Percentiles rank a stretch among this genome's conserved stretches.
phyloP scores from a whole-genome alignment of 768 basidiomycete species.

The Lyophyllum semitale region DNA sequence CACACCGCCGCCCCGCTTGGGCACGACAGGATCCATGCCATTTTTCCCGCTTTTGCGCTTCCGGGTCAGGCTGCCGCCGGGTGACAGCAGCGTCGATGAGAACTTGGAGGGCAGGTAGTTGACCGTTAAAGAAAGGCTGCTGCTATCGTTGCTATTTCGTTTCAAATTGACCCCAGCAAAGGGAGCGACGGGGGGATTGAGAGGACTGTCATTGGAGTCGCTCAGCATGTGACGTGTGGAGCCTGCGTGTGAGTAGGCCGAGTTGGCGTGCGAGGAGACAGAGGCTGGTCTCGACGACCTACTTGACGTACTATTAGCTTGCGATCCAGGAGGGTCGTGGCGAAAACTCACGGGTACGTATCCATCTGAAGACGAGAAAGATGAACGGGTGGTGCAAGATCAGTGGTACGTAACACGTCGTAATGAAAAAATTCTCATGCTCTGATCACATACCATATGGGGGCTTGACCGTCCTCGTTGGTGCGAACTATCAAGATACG shows the following conservation, averaged over 20 bases:
- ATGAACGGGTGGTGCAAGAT: neutral
- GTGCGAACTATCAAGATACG: constrained; percentile 39
- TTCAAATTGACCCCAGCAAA: constrained; percentile 27
- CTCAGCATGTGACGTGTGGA: constrained; percentile 52
- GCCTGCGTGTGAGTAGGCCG: constrained; percentile 44
- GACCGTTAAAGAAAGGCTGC: constrained; percentile 33
- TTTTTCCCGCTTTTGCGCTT: constrained; percentile 24
- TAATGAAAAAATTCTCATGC: constrained; percentile 12
- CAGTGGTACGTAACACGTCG: constrained; percentile 14
- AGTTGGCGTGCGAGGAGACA: constrained; percentile 35
- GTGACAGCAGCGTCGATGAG: constrained; percentile 40
- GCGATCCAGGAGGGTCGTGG: constrained; percentile 15
- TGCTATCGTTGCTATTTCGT: constrained; percentile 10
- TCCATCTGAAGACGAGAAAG: constrained; percentile 14
- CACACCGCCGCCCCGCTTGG: constrained; percentile 63
- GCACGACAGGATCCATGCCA: constrained; percentile 34
- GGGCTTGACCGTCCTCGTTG: constrained; percentile 14
- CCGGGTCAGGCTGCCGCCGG: constrained; percentile 30
- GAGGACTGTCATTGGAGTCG: constrained; percentile 32
- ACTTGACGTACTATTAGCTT: constrained; percentile 1
- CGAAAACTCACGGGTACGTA: constrained; percentile 13
- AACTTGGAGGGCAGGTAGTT: constrained; percentile 73
- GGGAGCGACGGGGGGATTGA: constrained; percentile 42
- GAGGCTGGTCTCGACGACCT: constrained; percentile 39
- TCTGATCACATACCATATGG: constrained; percentile 20